Percentiles rank a stretch among this genome's conserved stretches.
Evolutionary conservation across 495 filamentous ascomycete species (phyloP).

Genomic region (Hypoxylon perforatum): DNA sequence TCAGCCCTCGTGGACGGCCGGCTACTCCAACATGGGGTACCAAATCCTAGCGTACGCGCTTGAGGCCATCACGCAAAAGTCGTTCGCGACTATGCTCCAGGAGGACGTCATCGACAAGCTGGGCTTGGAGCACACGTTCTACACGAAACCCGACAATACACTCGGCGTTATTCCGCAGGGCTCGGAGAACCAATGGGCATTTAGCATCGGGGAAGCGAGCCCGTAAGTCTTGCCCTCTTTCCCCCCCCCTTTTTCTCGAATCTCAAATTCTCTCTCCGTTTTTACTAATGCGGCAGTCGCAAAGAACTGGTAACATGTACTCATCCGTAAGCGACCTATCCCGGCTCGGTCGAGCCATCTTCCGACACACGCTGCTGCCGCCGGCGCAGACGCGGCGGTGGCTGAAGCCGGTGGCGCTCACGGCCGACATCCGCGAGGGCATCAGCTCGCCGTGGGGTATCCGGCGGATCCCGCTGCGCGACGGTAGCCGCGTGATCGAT

Average conservation of each 20-base stretch:
- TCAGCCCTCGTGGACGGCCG: constrained; percentile 58
- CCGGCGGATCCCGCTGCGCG: constrained; percentile 47
- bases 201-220: constrained; percentile 53
- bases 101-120: constrained; percentile 59
- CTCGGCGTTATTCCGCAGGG: constrained; percentile 51
- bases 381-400: constrained; percentile 61
- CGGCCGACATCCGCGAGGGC: constrained; percentile 56
- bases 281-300: not conserved
- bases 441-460: constrained; percentile 72
- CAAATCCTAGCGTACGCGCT: constrained; percentile 65
- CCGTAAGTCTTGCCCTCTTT: constrained; percentile 41
- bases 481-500: constrained; percentile 61
- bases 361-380: constrained; percentile 59
- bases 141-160: constrained; percentile 42
- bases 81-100: constrained; percentile 57
- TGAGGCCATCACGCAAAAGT: constrained; percentile 62
- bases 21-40: constrained; percentile 68
- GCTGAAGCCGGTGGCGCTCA: constrained; percentile 66
- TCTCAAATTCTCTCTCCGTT: not conserved
- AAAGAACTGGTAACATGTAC: constrained; percentile 67
- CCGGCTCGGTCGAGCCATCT: constrained; percentile 64
- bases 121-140: constrained; percentile 54
- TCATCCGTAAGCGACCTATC: constrained; percentile 64
- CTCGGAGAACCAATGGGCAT: constrained; percentile 45
- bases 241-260: not conserved